A percentile compares a stretch with the other conserved stretches of the same genome.
Conservation (phyloP, 2,329 filamentous ascomycete species). For the Colletotrichum viniferum region DNA sequence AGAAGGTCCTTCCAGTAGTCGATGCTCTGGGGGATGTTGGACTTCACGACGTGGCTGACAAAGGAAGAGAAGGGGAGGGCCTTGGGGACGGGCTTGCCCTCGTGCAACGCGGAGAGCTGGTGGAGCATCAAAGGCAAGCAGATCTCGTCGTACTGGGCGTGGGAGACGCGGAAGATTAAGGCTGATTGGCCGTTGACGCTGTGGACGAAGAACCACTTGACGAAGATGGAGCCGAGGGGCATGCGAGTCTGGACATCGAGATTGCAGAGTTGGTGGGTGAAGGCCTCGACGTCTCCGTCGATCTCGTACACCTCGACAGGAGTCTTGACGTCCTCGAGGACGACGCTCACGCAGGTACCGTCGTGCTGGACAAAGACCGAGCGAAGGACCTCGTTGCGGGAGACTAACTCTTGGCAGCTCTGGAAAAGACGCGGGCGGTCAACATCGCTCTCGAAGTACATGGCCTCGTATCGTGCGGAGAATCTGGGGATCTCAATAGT, state of each 20-base stretch:
- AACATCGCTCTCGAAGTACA: constrained; percentile 61
- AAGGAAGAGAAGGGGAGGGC: constrained; percentile 51
- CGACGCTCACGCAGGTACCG: constrained; percentile 57
- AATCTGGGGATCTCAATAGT: constrained; percentile 64
- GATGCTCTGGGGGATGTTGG: constrained; percentile 52
- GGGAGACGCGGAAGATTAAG: constrained; percentile 67
- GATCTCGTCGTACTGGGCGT: constrained; percentile 74
- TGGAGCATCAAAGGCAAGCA: constrained; percentile 66
- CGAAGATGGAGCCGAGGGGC: constrained; percentile 63
- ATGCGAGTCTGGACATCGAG: constrained; percentile 60
- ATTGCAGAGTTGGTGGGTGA: constrained; percentile 57
- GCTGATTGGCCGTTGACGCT: constrained; percentile 34
- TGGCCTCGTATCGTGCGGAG: constrained; percentile 67
- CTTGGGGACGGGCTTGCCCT: constrained; percentile 30
- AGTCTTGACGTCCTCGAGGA: constrained; percentile 58
- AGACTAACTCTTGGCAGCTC: constrained; percentile 60
- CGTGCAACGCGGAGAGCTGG: constrained; percentile 61
- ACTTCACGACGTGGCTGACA: constrained; percentile 44
- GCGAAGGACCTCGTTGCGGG: constrained; percentile 66
- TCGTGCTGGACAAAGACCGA: constrained; percentile 66
- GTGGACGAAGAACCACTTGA: constrained; percentile 61
- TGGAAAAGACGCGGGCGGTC: constrained; percentile 51
- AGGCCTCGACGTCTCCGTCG: constrained; percentile 54
- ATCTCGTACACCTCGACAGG: constrained; percentile 58
- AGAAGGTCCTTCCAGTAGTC: constrained; percentile 67